Evolutionary conservation across 2,329 filamentous ascomycete genomes (phyloP).

Genomic region (Sporothrix humicola): DNA sequence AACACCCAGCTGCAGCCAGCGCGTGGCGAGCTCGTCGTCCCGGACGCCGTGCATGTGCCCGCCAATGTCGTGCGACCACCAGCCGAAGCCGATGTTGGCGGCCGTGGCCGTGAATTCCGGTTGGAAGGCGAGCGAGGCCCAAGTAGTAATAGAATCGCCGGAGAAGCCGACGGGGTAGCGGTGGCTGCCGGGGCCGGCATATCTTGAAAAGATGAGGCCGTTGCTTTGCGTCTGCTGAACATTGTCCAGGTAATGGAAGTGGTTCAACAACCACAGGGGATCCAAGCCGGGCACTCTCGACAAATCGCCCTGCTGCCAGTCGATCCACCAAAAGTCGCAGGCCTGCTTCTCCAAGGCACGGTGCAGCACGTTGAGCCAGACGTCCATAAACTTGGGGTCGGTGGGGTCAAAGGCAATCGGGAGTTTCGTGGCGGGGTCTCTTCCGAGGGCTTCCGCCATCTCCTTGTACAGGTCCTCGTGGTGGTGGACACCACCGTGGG

Average conservation of each 20-base stretch:
- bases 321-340: conserved; percentile 19
- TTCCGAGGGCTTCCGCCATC: background rate
- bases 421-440: background rate
- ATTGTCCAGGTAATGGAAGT: background rate
- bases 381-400: background rate
- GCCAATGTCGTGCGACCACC: conserved; percentile 17
- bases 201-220: background rate
- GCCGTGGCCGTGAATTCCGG: conserved; percentile 6
- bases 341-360: background rate
- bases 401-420: background rate
- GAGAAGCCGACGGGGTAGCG: background rate
- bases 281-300: background rate
- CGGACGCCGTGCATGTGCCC: conserved; percentile 20
- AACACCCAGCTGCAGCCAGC: conserved; percentile 6
- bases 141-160: background rate
- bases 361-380: conserved; percentile 1
- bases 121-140: conserved; percentile 1
- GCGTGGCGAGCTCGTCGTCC: conserved; percentile 12
- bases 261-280: background rate
- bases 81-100: conserved; percentile 16
- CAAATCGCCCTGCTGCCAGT: conserved; percentile 6
- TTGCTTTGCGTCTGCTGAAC: no score
- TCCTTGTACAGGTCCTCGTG: background rate
- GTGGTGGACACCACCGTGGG: background rate
- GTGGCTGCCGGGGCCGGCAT: conserved; percentile 3